These are phyloP conservation scores for Cutaneotrichosporon sp. DNA, from an alignment of 1,284 basidiomycete species.

Conservation along the genomic window DNA sequence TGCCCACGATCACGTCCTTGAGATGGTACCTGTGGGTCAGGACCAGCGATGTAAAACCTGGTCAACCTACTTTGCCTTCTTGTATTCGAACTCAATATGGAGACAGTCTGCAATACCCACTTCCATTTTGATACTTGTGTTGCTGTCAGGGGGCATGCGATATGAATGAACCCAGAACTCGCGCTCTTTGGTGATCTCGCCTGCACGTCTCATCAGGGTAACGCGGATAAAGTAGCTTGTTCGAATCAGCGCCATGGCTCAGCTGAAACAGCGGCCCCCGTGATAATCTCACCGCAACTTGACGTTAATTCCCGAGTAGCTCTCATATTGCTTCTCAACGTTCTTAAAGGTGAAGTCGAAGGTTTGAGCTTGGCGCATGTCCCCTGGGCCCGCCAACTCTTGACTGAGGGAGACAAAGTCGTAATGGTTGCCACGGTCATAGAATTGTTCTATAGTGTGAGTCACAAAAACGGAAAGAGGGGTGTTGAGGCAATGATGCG, in stretches of 20 bases:
- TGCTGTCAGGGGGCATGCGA: constrained; percentile 95
- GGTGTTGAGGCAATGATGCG: not conserved
- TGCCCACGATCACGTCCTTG: constrained; percentile 98
- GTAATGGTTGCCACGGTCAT: constrained; percentile 84
- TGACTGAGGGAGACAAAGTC: constrained; percentile 94
- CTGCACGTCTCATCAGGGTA: constrained; percentile 81
- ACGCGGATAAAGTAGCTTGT: constrained; percentile 88
- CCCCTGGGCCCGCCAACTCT: constrained; percentile 87
- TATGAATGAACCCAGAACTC: constrained; percentile 98
- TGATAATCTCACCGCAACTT: constrained; percentile 70
- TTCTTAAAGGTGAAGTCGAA: constrained; percentile 98
- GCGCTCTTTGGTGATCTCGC: constrained; percentile 85
- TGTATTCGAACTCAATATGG: constrained; percentile 99
- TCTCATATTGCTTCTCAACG: constrained; percentile 98
- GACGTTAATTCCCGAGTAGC: constrained; percentile 96
- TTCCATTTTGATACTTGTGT: constrained; percentile 99
- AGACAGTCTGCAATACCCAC: constrained; percentile 98
- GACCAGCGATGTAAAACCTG: not conserved
- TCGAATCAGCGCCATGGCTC: not conserved
- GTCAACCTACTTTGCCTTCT: constrained; percentile 85
- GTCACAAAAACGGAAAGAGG: too few relatives aligned
- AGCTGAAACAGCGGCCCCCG: too few relatives aligned
- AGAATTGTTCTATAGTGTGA: constrained; percentile 68
- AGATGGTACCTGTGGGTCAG: constrained; percentile 72
- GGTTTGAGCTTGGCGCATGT: constrained; percentile 89